phyloP scores from a whole-genome alignment of 73 alveolate genomes.

The Symbiodinium pilosum region DNA sequence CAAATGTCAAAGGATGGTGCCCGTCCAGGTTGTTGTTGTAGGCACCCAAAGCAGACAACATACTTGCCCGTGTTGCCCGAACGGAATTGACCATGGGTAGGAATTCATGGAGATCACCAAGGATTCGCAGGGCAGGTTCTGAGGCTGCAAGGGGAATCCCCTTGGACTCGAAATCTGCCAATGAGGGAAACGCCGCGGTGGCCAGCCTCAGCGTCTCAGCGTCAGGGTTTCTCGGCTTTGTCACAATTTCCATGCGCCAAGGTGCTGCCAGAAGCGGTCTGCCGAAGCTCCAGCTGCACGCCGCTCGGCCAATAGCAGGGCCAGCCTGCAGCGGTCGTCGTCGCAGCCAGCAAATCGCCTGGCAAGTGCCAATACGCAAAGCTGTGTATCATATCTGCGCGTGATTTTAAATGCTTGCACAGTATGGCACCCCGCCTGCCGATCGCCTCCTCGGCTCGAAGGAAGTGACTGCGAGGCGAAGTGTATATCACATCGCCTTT shows the following conservation, averaged over 20 bases:
- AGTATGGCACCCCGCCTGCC: not conserved
- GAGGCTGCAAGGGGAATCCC: constrained; percentile 67
- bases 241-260: not conserved
- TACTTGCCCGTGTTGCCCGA: constrained; percentile 31
- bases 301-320: constrained; percentile 15
- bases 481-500: not conserved
- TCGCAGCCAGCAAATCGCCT: constrained; percentile 67
- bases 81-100: not conserved
- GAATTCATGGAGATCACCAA: constrained; percentile 25
- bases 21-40: constrained; percentile 19
- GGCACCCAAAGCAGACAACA: constrained; percentile 39
- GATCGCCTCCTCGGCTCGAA: not conserved
- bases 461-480: not conserved
- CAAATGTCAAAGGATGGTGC: not conserved
- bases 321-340: constrained; percentile 38
- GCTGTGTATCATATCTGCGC: not conserved
- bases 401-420: no score
- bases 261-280: not conserved
- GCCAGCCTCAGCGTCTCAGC: constrained; percentile 25
- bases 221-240: not conserved
- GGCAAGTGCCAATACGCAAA: not conserved
- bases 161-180: constrained; percentile 37
- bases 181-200: not conserved
- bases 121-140: not conserved
- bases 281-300: not conserved